Evolutionary conservation across 2,329 filamentous ascomycete genomes (phyloP), one percentile per base, ranked within the genome.

Genomic region (Neopestalotiopsis sp.): DNA sequence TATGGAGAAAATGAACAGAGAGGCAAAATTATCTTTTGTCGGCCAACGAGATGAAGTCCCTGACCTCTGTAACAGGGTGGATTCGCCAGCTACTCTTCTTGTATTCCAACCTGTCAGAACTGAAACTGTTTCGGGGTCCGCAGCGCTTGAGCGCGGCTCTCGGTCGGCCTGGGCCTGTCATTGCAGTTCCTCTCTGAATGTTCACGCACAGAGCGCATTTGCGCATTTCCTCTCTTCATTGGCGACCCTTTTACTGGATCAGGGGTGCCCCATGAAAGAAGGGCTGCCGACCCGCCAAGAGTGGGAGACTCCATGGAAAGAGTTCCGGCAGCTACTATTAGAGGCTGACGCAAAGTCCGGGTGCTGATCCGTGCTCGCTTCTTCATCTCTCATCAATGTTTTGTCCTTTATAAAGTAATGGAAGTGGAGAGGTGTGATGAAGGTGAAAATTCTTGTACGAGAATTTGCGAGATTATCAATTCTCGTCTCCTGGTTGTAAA

Each of bases 111-210:
- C 42, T 32, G 30, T 49, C 38, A 65, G 30, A 66, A 28, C 32
- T 57, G 63, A 66, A 66, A 66, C 63, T 56, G 20, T 57, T 38
- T 66, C 63, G 28, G 28, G 13, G 12, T 66, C 24, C 30, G 49
- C 63, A 58, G 28, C 45, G 63, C 63, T 57, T 56, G 63, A 32
- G 53, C 63, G 63, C 45, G 63, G 63, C 63, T 66, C 63, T 66
- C 63, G 63, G 63, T 12, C 30, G 59, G 59, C 30, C 10, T 62
- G 12, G 30, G n/a, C n/a, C 32, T 34, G n/a, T 34, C 28, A 62
- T 62, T 14, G 13, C 28, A n/a, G 30, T 10, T 40, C 28, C 28
- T 17, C 17, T 32, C 2, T 12, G 13, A 30, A 30, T 30, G 4
- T 30, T 13, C 5, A 53, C 45, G 45, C 45, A 53, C 45, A 53